Evolutionary conservation across 345 rosid species (phyloP).

Genomic region (Kernera saxatilis): DNA sequence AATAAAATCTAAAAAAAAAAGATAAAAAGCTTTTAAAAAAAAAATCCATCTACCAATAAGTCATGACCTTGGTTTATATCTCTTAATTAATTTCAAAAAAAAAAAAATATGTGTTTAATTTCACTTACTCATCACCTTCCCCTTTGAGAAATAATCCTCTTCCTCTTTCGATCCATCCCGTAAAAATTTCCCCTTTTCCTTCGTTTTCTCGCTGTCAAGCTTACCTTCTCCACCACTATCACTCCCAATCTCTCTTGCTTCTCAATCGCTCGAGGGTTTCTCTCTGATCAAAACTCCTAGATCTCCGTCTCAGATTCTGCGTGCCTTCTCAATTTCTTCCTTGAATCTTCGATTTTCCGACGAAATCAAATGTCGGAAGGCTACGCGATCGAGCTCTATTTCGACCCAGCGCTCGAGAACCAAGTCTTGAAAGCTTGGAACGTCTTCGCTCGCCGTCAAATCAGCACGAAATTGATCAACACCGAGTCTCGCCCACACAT

Average conservation of each 20-base stretch:
- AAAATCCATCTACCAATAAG: too few species aligned
- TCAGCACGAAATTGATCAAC: conserved; percentile 85
- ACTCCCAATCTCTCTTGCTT: background rate
- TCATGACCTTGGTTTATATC: too few species aligned
- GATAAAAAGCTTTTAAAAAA: too few species aligned
- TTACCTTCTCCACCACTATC: background rate
- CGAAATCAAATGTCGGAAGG: conserved; percentile 60
- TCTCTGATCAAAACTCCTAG: background rate
- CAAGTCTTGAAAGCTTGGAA: conserved; percentile 98
- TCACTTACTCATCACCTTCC: too few species aligned
- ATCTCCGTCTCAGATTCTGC: background rate
- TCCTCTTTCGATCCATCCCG: too few species aligned
- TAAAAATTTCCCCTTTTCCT: background rate
- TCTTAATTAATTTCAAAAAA: too few species aligned
- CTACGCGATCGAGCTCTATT: conserved; percentile 89
- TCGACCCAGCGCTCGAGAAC: conserved; percentile 95
- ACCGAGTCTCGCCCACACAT: conserved; percentile 96
- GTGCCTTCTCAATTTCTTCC: background rate
- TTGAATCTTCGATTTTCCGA: background rate
- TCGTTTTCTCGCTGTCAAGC: background rate
- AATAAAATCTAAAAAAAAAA: too few species aligned
- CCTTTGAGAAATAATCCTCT: too few species aligned
- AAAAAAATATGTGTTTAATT: too few species aligned
- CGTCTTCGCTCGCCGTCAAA: conserved; percentile 96
- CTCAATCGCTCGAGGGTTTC: background rate